phyloP scores from a whole-genome alignment of 106 monocot genomes.

The Phalaenopsis aphrodite region DNA sequence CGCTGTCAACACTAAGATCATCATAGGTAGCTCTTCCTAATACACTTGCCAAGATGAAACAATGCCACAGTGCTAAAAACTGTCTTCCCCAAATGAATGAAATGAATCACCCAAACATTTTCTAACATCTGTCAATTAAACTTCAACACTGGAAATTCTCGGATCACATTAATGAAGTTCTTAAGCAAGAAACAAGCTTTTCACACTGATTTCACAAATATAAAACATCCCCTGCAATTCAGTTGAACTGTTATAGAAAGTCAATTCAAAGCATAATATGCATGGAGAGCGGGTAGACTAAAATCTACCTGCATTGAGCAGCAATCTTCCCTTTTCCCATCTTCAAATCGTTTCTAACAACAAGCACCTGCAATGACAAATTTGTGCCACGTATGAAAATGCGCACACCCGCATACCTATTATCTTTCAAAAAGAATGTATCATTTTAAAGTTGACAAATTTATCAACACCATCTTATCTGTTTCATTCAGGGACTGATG shows the following conservation, averaged over 20 bases:
- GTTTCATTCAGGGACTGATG: not conserved
- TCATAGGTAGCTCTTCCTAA: too few species aligned
- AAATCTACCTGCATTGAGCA: slow-evolving; percentile 85
- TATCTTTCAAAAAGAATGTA: too few species aligned
- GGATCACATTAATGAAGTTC: not conserved
- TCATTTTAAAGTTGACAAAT: too few species aligned
- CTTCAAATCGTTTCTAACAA: slow-evolving; percentile 97
- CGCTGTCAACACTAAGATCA: too few species aligned
- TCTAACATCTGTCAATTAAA: too few species aligned
- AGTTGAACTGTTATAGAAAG: not conserved
- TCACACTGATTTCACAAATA: not conserved
- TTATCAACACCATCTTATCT: not conserved
- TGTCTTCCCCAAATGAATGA: too few species aligned
- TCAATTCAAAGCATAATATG: not conserved
- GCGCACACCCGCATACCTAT: too few species aligned
- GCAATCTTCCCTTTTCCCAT: slow-evolving; percentile 99
- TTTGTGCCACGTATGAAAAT: not conserved
- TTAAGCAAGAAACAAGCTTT: not conserved
- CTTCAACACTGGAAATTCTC: not conserved
- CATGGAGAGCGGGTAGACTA: not conserved
- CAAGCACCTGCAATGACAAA: slow-evolving; percentile 58
- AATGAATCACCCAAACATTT: too few species aligned
- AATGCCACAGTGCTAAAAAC: too few species aligned
- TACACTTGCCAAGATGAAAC: too few species aligned
- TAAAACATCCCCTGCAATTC: not conserved